phyloP scores from a whole-genome alignment of 139 green algal genomes.

The Limnomonas spitsbergensis region DNA sequence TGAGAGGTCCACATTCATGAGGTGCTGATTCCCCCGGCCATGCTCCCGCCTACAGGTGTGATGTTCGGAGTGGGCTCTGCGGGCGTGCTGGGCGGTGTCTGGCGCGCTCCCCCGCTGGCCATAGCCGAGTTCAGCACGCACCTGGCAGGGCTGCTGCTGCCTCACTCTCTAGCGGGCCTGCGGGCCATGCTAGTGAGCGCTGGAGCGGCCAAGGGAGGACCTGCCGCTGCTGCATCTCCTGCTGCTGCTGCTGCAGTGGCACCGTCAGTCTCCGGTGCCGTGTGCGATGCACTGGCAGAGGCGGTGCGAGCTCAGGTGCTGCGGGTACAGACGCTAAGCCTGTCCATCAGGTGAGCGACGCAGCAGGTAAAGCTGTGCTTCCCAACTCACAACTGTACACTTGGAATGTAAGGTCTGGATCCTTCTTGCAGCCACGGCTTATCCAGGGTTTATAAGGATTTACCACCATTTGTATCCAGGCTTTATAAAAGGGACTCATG shows the following conservation, averaged over 20 bases:
- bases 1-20: too few species aligned
- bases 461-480: too few species aligned
- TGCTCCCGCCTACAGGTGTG: slow-evolving; percentile 5
- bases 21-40: too few species aligned
- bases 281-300: slow-evolving; percentile 1
- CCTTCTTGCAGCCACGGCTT: too few species aligned
- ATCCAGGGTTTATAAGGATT: too few species aligned
- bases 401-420: too few species aligned
- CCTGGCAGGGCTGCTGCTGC: slow-evolving; percentile 26
- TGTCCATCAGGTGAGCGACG: background rate
- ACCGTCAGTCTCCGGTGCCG: too few species aligned
- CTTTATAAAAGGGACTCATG: too few species aligned
- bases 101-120: slow-evolving; percentile 39
- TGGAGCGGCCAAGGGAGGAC: background rate
- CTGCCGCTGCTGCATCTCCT: background rate
- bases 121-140: slow-evolving; percentile 42
- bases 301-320: background rate
- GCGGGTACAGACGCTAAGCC: background rate
- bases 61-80: slow-evolving; percentile 32
- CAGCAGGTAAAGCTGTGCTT: background rate
- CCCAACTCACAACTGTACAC: too few species aligned
- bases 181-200: slow-evolving; percentile 19
- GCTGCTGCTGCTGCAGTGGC: background rate
- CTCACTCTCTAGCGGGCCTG: slow-evolving; percentile 25
- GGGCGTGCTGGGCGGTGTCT: slow-evolving; percentile 38